Evolutionary conservation across 2,329 filamentous ascomycete species (phyloP), one percentile per base, ranked within the genome.

Genomic region (Diaporthe destruens): DNA sequence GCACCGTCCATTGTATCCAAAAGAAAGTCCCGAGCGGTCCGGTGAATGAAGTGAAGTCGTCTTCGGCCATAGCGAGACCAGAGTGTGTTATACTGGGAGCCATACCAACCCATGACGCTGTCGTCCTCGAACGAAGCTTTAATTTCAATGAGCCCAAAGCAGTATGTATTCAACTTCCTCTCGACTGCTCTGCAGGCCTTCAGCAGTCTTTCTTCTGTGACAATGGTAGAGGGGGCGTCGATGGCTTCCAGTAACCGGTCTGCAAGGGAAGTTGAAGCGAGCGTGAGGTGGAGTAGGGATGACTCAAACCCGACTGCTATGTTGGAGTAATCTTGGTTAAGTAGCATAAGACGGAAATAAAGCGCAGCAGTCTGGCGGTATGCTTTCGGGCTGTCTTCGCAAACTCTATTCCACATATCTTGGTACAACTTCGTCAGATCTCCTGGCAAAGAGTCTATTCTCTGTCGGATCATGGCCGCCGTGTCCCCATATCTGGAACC

Each of bases 351-450:
- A 12, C 34, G 56, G 32, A 71, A 67, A 47, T 67, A 71, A 3
- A 34, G 18, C 5, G 69, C 69, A 2, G 69, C 57, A 14, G 14
- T 71, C 36, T 39, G 44, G 3, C 51, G 56, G 20, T 71, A 67
- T 16, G 18, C 8, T 0, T 6, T 0, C 11, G 59, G 57, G 14
- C 11, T 44, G 18, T 67, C 57, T 8, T 23, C 68, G 49, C 51
- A 39, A 23, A 32, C 57, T 18, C 69, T 54, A 2, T 34, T 6
- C 25, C 36, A 71, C 69, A 71, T 71, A 16, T 71, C 57, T 14
- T 67, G 20, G 25, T 71, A 71, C 6, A 71, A 25, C 1, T 25
- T 56, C 1, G n/a, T 36, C 8, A 71, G 39, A 14, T 63, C 69
- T 29, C 32, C 39, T 1, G 57, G 69, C 2, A 71, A 23, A 2